phyloP scores from a whole-genome alignment of 2,329 filamentous ascomycete species.

The Colletotrichum costaricense region DNA sequence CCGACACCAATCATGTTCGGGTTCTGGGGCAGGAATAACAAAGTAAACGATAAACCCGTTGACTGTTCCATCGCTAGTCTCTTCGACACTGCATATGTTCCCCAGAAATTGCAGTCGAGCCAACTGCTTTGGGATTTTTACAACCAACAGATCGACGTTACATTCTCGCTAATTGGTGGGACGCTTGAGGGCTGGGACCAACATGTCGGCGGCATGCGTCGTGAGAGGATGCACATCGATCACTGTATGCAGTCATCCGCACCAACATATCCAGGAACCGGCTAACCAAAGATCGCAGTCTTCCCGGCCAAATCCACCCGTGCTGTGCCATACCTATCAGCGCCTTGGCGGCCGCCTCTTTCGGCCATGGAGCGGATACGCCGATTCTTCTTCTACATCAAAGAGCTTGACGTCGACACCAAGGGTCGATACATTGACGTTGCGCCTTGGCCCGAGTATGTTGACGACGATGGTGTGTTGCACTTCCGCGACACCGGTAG shows the following conservation, averaged over 20 bases:
- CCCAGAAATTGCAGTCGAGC: slow-evolving; percentile 55
- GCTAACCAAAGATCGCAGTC: slow-evolving; percentile 37
- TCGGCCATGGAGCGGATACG: slow-evolving; percentile 43
- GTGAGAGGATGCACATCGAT: slow-evolving; percentile 35
- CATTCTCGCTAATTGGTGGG: slow-evolving; percentile 56
- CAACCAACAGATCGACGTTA: slow-evolving; percentile 54
- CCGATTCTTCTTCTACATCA: slow-evolving; percentile 46
- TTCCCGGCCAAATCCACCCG: slow-evolving; percentile 49
- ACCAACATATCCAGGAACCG: neutral
- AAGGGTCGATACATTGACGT: slow-evolving; percentile 46
- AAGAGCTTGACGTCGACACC: slow-evolving; percentile 37
- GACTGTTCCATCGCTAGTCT: slow-evolving; percentile 59
- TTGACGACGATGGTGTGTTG: slow-evolving; percentile 45
- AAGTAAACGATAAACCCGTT: slow-evolving; percentile 50
- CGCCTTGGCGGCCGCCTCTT: slow-evolving; percentile 44
- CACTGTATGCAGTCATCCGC: slow-evolving; percentile 10
- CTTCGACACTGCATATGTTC: slow-evolving; percentile 64
- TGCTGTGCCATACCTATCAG: slow-evolving; percentile 47
- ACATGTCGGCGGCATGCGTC: slow-evolving; percentile 56
- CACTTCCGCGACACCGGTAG: slow-evolving; percentile 45
- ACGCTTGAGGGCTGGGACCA: slow-evolving; percentile 59
- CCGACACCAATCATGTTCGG: slow-evolving; percentile 30
- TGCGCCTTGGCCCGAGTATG: slow-evolving; percentile 48
- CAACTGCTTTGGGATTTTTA: slow-evolving; percentile 53
- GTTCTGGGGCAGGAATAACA: slow-evolving; percentile 15